These are phyloP conservation scores for Phaseolus lunatus DNA, from an alignment of 306 rosid species.

Conservation along the genomic window DNA sequence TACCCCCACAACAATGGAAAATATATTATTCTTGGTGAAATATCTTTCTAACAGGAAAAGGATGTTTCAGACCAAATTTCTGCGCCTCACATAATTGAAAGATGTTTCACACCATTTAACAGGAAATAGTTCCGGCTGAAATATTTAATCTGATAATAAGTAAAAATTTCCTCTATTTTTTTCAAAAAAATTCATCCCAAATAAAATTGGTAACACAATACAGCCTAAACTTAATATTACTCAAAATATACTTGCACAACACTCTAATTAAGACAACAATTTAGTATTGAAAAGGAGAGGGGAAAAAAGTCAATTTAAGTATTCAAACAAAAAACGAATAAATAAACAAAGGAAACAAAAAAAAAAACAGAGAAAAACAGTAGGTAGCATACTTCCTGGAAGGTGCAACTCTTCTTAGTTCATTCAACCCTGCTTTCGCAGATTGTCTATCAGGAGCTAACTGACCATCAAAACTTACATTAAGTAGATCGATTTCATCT, in stretches of 20 bases:
- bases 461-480: conserved; percentile 88
- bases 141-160: neutral
- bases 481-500: conserved; percentile 92
- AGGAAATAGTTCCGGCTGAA: neutral
- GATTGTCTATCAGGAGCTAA: conserved; percentile 92
- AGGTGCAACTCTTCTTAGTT: conserved; percentile 82
- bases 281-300: conserved; percentile 1
- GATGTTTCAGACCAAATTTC: conserved; percentile 11
- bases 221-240: conserved; percentile 15
- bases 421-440: conserved; percentile 78
- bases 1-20: too few relatives aligned
- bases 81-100: conserved; percentile 14
- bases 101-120: neutral
- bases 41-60: neutral
- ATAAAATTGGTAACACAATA: conserved; percentile 12
- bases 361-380: neutral
- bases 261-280: conserved; percentile 5
- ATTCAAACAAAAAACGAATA: conserved; percentile 6
- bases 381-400: conserved; percentile 67
- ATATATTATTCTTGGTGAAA: too few relatives aligned
- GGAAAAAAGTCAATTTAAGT: neutral
- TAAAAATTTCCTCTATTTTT: neutral
- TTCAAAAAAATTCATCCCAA: conserved; percentile 28
- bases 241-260: neutral
- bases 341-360: neutral